Evolutionary conservation across 2,329 filamentous ascomycete species (phyloP), one percentile per base, ranked within the genome.

Genomic region (Cladophialophora bantiana): DNA sequence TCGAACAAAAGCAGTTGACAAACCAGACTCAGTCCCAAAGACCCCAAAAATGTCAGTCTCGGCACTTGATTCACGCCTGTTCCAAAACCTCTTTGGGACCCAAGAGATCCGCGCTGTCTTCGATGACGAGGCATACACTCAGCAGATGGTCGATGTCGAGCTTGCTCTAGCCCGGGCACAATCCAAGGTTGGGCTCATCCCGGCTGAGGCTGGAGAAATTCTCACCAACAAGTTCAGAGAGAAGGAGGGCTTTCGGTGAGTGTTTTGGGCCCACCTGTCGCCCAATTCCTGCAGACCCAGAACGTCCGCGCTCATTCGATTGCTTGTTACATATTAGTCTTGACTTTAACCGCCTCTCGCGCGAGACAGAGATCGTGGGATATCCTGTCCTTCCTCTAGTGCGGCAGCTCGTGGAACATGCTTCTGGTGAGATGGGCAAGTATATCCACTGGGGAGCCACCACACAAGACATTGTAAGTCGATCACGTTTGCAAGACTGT

Each of bases 371-470:
- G 35, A 70, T 72, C 20, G 73, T 75, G 4, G 73, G 73, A 7
- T 74, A 74, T 54, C 73, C 73, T 10, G 70, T 75, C 18, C 67
- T 75, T 6, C 71, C 73, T 10, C 67, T 75, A 3, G 69, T 75
- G 26, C 66, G 68, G 36, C 73, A 75, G 61, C 67, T 75, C 26
- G 68, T 70, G 5, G 70, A 72, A 42, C 26, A 66, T 26, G 68
- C 62, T 7, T 68, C 70, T 5, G 54, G 64, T 10, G 73, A 73
- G 6, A 59, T 59, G 12, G 78, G 74, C n/a, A 78, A 80, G 66
- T 86, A 85, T 70, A 81, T 87, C 10, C 85, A 87, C 72, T 86
- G 85, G 84, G 85, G 85, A 7, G 84, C 85, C 1, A 87, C 85
- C 0, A 87, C 85, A 0, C 85, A 87, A 68, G 85, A 87, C 69